These are phyloP conservation scores for Phytophthora fragariaefolia DNA, from an alignment of 352 stramenopile genomes.

Conservation along the genomic window DNA sequence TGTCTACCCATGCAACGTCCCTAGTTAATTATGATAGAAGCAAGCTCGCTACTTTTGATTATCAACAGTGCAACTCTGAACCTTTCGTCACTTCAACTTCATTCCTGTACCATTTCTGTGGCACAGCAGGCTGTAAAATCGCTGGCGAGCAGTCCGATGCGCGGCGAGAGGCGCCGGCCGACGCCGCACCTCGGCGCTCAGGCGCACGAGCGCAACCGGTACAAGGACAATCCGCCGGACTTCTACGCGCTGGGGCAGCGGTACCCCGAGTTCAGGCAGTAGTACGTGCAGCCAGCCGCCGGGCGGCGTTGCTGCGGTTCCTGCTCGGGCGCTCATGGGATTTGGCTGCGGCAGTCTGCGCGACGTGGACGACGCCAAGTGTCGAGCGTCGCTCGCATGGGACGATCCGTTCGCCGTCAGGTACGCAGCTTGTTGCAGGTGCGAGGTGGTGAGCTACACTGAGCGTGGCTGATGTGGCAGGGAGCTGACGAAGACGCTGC, in stretches of 20 bases:
- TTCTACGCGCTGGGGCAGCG: conserved; percentile 75
- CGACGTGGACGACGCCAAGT: conserved; percentile 66
- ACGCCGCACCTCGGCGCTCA: conserved; percentile 70
- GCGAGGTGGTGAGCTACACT: too few relatives aligned
- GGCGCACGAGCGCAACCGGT: conserved; percentile 80
- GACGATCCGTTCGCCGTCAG: conserved; percentile 79
- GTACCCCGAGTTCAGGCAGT: conserved; percentile 68
- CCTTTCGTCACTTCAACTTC: neutral
- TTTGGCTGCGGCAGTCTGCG: conserved; percentile 46
- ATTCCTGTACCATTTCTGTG: conserved; percentile 6
- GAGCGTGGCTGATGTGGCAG: too few relatives aligned
- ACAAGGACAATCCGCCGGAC: conserved; percentile 68
- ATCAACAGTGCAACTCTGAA: too few relatives aligned
- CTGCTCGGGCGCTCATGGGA: neutral
- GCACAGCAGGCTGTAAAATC: neutral
- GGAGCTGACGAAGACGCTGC: conserved; percentile 92
- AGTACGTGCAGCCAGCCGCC: too few relatives aligned
- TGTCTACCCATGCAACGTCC: too few relatives aligned
- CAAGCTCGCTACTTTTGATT: too few relatives aligned
- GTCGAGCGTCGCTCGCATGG: conserved; percentile 69
- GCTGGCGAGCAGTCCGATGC: conserved; percentile 25
- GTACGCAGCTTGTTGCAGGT: conserved; percentile 32
- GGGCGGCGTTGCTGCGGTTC: neutral
- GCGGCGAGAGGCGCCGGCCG: conserved; percentile 53
- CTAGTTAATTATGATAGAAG: too few relatives aligned